A percentile compares a stretch with the other conserved stretches of the same genome.
Evolutionary conservation across 2,329 filamentous ascomycete species (phyloP).

Genomic region (Plenodomus lindquistii): DNA sequence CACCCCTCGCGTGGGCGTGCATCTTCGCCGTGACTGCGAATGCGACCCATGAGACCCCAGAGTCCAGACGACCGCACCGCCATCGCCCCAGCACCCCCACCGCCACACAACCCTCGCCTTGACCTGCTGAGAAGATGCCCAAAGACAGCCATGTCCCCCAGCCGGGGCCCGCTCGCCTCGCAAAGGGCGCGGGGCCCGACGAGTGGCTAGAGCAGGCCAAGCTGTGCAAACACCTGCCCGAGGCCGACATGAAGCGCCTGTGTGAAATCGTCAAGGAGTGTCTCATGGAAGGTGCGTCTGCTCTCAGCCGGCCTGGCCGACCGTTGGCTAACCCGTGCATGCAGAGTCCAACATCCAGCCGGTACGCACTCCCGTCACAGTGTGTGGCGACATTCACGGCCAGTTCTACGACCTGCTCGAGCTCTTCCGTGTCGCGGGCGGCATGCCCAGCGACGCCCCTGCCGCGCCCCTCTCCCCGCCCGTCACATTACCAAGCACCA

Average conservation of each 20-base stretch:
- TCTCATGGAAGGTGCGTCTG: constrained; percentile 83
- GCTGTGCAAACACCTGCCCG: constrained; percentile 94
- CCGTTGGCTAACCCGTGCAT: neutral
- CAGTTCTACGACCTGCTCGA: constrained; percentile 98
- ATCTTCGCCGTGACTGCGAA: no score
- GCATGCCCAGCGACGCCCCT: constrained; percentile 83
- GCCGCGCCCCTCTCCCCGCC: constrained; percentile 65
- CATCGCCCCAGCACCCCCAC: constrained; percentile 34
- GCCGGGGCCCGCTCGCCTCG: constrained; percentile 85
- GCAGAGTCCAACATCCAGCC: constrained; percentile 97
- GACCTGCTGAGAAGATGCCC: constrained; percentile 43
- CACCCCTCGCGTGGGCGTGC: no score
- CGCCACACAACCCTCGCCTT: constrained; percentile 31
- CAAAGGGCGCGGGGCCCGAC: constrained; percentile 81
- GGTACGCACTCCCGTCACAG: constrained; percentile 93
- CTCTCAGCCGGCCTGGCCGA: neutral
- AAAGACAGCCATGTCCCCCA: constrained; percentile 72
- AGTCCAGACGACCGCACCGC: constrained; percentile 25
- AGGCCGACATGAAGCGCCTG: constrained; percentile 96
- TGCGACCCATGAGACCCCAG: constrained; percentile 23
- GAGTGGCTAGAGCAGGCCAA: constrained; percentile 98
- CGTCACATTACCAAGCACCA: constrained; percentile 66
- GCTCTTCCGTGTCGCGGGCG: constrained; percentile 93
- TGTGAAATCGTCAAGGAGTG: constrained; percentile 99
- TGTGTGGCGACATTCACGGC: constrained; percentile 97